Conservation (phyloP, 306 rosid species). For the Dalbergia oliveri region DNA sequence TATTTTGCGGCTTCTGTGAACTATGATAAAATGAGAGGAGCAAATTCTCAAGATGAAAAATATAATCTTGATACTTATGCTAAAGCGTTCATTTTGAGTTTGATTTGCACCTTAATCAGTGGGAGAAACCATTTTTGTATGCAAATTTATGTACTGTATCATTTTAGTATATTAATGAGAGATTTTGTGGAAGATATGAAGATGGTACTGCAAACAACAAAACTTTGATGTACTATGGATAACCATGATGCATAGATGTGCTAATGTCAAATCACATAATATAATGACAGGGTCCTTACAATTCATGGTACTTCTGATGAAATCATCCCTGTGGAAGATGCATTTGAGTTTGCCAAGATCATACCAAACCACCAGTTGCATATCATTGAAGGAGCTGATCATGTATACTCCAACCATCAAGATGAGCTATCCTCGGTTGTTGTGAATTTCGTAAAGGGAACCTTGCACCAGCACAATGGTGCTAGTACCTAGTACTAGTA, state of each 20-base stretch:
- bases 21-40: background rate
- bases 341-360: conserved; percentile 68
- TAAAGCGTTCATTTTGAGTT: background rate
- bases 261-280: conserved; percentile 34
- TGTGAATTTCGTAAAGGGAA: conserved; percentile 53
- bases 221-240: background rate
- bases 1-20: background rate
- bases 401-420: conserved; percentile 61
- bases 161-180: background rate
- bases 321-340: conserved; percentile 62
- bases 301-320: conserved; percentile 76
- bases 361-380: conserved; percentile 74
- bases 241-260: conserved; percentile 15
- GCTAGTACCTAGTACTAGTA: conserved; percentile 9
- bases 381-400: conserved; percentile 72
- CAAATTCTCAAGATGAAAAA: background rate
- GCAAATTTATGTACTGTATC: background rate
- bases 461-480: conserved; percentile 49
- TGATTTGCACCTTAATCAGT: background rate
- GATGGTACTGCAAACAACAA: background rate
- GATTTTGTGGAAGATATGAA: background rate
- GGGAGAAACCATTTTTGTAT: background rate
- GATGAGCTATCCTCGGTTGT: conserved; percentile 60
- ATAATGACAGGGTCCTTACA: conserved; percentile 65
- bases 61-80: background rate